A percentile compares a stretch with the other conserved stretches of the same genome.
Conservation (phyloP, 257 asterid genomes). For the Cinchona pubescens region DNA sequence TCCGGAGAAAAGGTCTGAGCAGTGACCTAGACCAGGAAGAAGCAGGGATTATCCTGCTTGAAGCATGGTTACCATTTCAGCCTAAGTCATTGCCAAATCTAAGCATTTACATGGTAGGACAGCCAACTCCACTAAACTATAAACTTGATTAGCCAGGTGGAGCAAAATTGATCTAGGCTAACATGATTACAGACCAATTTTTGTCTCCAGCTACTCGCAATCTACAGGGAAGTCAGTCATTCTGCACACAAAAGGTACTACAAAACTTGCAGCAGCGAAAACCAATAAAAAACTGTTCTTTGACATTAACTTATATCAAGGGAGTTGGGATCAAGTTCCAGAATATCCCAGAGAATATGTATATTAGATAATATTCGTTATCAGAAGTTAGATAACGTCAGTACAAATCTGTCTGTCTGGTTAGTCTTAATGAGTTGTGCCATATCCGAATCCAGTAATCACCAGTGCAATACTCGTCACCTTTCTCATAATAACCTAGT, state of each 20-base stretch:
- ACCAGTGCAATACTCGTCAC: not conserved
- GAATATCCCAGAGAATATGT: not conserved
- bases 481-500: not conserved
- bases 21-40: not conserved
- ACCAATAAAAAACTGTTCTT: not conserved
- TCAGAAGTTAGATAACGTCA: not conserved
- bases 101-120: not conserved
- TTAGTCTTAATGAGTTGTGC: not conserved
- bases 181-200: not conserved
- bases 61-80: not conserved
- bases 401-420: not conserved
- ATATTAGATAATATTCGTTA: not conserved
- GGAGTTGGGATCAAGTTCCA: not conserved
- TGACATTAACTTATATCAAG: not conserved
- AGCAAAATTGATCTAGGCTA: not conserved
- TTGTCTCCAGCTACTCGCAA: no score
- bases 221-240: not conserved
- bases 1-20: not conserved
- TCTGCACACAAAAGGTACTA: not conserved
- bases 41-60: not conserved
- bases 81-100: not conserved
- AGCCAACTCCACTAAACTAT: not conserved
- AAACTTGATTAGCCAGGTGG: not conserved
- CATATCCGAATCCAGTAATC: not conserved
- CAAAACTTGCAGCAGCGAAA: not conserved